Evolutionary conservation across 495 filamentous ascomycete genomes (phyloP), one percentile per base, ranked within the genome.

Genomic region (Xylaria curta): DNA sequence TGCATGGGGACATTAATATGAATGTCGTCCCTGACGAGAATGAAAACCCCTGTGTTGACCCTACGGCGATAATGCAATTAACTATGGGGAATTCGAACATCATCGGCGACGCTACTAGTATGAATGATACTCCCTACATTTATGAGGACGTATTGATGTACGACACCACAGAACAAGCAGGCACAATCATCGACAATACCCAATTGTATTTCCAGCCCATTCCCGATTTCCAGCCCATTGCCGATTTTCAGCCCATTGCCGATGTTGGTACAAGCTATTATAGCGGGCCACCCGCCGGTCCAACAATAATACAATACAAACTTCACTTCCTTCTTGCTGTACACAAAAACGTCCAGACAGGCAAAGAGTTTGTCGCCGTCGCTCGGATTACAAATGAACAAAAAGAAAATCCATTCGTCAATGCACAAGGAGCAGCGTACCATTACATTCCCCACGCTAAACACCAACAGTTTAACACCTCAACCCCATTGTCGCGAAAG

Each of bases 291-390:
- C 6, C 21, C 38, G 0, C 21, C 3, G 10, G 1, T 8, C 3
- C 60, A 4, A 42, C 3, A 28, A 28, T 63, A 63, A 63, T 63
- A 42, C 36, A n/a, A 44, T 42, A n/a, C 38, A 63, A 63, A 17
- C 60, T 63, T 1, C 44, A 8, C 21, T 63, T 63, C 13, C 60
- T 63, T 1, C 24, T 63, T 26, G 60, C 60, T 7, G 36, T 36
- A 13, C 60, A 44, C 28, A 63, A 63, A 44, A 28, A 0, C 3
- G 60, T 63, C 7, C 60, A 63, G 60, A 63, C 38, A 19, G 60
- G 60, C n/a, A 63, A 63, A 44, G 38, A 44, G 10, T 63, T 42
- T 8, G 21, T 63, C n/a, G 60, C 60, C 6, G 38, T 63, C 15
- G 60, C 60, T 63, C 60, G 60, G 12, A 44, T 63, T 1, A 42